Percentiles rank a stretch among this genome's conserved stretches.
phyloP scores from a whole-genome alignment of 352 stramenopile species.

The Phytophthora palmivora region DNA sequence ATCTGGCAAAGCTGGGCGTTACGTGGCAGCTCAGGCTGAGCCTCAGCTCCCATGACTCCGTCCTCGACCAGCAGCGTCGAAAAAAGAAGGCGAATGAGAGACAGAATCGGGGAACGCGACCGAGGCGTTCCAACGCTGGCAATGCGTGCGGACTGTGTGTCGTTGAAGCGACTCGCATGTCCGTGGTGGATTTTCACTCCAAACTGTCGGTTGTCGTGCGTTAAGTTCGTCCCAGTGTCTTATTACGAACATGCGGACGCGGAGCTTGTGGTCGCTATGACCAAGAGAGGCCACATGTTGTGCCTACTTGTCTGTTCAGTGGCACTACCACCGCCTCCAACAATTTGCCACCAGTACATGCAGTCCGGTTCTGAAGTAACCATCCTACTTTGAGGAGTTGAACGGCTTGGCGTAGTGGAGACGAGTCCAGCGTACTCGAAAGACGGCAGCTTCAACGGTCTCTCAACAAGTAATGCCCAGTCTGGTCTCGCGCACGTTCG shows the following conservation, averaged over 20 bases:
- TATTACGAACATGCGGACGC: constrained; percentile 34
- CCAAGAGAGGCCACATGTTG: constrained; percentile 26
- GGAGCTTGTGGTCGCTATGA: constrained; percentile 22
- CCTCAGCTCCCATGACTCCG: too few relatives aligned
- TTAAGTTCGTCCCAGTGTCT: constrained; percentile 20
- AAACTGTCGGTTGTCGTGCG: constrained; percentile 1
- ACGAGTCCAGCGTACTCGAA: constrained; percentile 13
- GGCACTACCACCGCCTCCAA: too few relatives aligned
- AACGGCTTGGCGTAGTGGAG: constrained; percentile 6
- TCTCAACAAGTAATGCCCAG: constrained; percentile 30
- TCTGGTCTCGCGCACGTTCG: constrained; percentile 45
- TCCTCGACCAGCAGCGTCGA: constrained; percentile 19
- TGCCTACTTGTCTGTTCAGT: not conserved
- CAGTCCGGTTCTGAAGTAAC: constrained; percentile 26
- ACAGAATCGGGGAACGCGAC: constrained; percentile 27
- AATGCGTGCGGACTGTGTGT: constrained; percentile 17
- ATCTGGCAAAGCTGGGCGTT: constrained; percentile 15
- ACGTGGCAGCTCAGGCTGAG: constrained; percentile 23
- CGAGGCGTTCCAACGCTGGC: constrained; percentile 30
- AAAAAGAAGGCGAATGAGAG: constrained; percentile 36
- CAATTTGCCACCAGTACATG: constrained; percentile 6
- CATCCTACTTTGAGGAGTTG: constrained; percentile 10
- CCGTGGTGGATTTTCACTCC: constrained; percentile 25
- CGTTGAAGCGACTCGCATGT: constrained; percentile 14
- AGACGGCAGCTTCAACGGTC: constrained; percentile 20